Evolutionary conservation across 352 stramenopile genomes (phyloP), one percentile per base, ranked within the genome.

Genomic region (Globisporangium echinulatum): DNA sequence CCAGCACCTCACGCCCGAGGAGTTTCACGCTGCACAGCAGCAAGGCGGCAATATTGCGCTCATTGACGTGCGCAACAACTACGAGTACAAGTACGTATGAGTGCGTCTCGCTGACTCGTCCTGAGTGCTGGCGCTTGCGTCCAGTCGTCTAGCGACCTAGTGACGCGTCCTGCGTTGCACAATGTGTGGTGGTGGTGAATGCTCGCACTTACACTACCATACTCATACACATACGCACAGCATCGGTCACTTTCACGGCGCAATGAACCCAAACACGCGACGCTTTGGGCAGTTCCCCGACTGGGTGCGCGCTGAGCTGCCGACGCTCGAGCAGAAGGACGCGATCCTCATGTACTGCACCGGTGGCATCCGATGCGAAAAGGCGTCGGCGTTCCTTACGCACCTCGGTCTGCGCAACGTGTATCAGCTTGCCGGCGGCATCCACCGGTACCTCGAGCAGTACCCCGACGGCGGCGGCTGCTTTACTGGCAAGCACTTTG

Each of bases 401-500:
- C 76, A 90, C 43, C 64, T 91, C 19, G 85, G 85, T 1, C 63
- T 92, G 1, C 51, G 63, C 46, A 82, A 87, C 25, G 85, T 94
- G 48, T 94, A 78, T 52, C 85, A 95, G 62, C 66, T 95, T 7
- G 56, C 87, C 53, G 85, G 85, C 54, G 85, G 85, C 39, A 94
- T 95, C 55, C 82, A 92, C 52, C 85, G 84, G 38, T 95, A 92
- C 70, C 71, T 95, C 33, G 82, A 94, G 65, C 62, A 64, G n/a
- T 92, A 83, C 55, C 79, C 81, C 1, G 79, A 87, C 58, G 83
- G 85, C 19, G 77, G 74, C 11, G 82, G 77, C 0, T 63, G 81
- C 37, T 95, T 92, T 67, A 69, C 82, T 10, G 83, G 84, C 68
- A 91, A 95, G 63, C 92, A 91, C 67, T 95, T 92, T 61, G 84